Percentiles rank a stretch among this genome's conserved stretches.
Conservation (phyloP, 1,139 yeast species). For the Candida buenavistaensis region DNA sequence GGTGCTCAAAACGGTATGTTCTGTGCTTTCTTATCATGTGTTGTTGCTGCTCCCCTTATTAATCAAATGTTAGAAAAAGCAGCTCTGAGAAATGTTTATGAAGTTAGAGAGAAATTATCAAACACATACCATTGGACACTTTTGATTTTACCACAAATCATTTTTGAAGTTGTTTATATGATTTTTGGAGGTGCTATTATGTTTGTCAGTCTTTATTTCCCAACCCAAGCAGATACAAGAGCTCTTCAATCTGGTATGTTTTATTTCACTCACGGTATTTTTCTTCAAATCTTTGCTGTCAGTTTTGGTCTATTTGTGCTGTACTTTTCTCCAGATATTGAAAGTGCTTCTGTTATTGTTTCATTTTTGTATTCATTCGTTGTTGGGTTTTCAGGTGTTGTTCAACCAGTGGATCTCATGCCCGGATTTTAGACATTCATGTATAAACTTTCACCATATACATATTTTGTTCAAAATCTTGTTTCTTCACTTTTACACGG, state of each 20-base stretch:
- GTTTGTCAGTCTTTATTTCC: constrained; percentile 59
- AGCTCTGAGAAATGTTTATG: constrained; percentile 54
- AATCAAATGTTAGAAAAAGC: constrained; percentile 42
- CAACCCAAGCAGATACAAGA: constrained; percentile 47
- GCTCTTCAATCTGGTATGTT: constrained; percentile 55
- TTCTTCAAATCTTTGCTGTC: constrained; percentile 55
- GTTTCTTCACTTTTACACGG: constrained; percentile 54
- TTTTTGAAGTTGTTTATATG: constrained; percentile 59
- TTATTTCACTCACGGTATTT: constrained; percentile 49
- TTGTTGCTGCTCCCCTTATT: constrained; percentile 52
- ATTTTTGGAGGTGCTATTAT: constrained; percentile 51
- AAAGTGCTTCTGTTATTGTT: constrained; percentile 59
- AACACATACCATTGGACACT: constrained; percentile 68
- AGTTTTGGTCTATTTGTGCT: constrained; percentile 55
- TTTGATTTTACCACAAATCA: constrained; percentile 49
- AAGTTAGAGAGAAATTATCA: constrained; percentile 63
- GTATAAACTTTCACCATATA: constrained; percentile 70
- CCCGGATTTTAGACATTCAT: constrained; percentile 69
- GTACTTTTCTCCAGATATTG: constrained; percentile 60
- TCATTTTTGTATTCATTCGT: constrained; percentile 54
- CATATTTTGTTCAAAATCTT: constrained; percentile 64
- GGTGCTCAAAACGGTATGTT: constrained; percentile 56
- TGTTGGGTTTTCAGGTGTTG: constrained; percentile 63
- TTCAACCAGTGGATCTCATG: constrained; percentile 55
- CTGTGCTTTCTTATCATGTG: constrained; percentile 50